Base-by-base conservation (phyloP, 179 eudicot species). In the Camellia oleifera region DNA sequence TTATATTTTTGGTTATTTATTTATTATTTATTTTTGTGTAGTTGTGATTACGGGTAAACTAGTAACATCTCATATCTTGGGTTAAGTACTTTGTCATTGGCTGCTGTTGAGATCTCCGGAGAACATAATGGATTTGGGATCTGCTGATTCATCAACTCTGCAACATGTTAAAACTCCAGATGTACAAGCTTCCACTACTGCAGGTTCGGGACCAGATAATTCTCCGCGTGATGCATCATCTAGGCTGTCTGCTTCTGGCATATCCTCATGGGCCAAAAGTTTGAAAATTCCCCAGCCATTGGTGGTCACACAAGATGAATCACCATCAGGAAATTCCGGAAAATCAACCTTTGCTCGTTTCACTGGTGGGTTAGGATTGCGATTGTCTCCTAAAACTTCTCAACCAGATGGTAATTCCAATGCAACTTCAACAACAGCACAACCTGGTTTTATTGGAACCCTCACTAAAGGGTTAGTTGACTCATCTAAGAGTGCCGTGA, bases 381-480 rank as follows among this genome's bases (percentile, higher is more conserved):
- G 88, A 6, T 80, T 86, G 78, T 94, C 99, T 71, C 99, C 99
- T 7, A 95, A 83, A 75, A 88, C 92, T 83, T 85, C 95, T 76
- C 87, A 79, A 60, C 80, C 85, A 40, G 97, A 89, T 74, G 90
- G 84, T 81, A 74, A 40, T 62, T 77, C 92, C 74, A 94, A 84
- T 78, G 91, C 71, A 72, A 80, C 89, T 78, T 85, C 94, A 82
- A 72, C 95, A 76, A 69, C 88, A 67, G 46, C 83, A 65, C 94
- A 88, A 88, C 82, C 97, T 48, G 91, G 92, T 82, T 81, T 95
- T 64, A 52, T 95, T 83, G 97, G 92, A 72, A 89, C 89, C 65
- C 72, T 95, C 75, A 92, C 95, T 4, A 95, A 88, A 89, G 98
- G 99, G 44, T 81, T 92, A 71, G 98, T 95, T 77, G 99, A 95